Evolutionary conservation across 371 early-diverging fungal genomes (phyloP).

Genomic region (Rhizopus arrhizus): DNA sequence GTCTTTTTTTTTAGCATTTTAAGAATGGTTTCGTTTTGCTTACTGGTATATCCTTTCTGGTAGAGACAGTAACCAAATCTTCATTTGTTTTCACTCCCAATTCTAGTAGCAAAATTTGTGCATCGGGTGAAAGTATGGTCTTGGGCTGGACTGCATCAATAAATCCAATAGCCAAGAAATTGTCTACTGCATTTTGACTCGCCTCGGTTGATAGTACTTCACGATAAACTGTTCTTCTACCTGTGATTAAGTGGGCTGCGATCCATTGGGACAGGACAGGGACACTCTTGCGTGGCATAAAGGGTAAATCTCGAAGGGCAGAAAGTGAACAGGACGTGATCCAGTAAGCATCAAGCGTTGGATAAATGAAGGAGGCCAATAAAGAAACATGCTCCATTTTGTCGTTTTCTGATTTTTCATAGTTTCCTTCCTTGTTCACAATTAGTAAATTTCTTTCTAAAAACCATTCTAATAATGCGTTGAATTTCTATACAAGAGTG

Average conservation of each 20-base stretch:
- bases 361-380: constrained; percentile 48
- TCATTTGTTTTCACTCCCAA: constrained; percentile 51
- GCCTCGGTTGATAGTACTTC: constrained; percentile 55
- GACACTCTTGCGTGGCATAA: constrained; percentile 53
- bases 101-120: constrained; percentile 49
- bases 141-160: constrained; percentile 53
- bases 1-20: not conserved
- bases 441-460: constrained; percentile 27
- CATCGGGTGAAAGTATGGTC: constrained; percentile 50
- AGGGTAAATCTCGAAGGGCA: constrained; percentile 51
- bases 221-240: constrained; percentile 51
- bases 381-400: constrained; percentile 41
- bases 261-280: constrained; percentile 57
- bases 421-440: constrained; percentile 20
- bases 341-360: constrained; percentile 56
- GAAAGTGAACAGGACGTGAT: constrained; percentile 56
- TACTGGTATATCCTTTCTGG: constrained; percentile 19
- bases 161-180: constrained; percentile 49
- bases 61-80: constrained; percentile 48
- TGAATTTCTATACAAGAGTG: constrained; percentile 40
- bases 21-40: not conserved
- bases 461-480: constrained; percentile 37
- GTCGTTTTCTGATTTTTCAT: constrained; percentile 31
- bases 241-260: constrained; percentile 54
- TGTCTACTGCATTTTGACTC: constrained; percentile 52